A percentile compares a stretch with the other conserved stretches of the same genome.
phyloP scores from a whole-genome alignment of 805 yeast genomes.

The Zygosaccharomyces pseudorouxii region DNA sequence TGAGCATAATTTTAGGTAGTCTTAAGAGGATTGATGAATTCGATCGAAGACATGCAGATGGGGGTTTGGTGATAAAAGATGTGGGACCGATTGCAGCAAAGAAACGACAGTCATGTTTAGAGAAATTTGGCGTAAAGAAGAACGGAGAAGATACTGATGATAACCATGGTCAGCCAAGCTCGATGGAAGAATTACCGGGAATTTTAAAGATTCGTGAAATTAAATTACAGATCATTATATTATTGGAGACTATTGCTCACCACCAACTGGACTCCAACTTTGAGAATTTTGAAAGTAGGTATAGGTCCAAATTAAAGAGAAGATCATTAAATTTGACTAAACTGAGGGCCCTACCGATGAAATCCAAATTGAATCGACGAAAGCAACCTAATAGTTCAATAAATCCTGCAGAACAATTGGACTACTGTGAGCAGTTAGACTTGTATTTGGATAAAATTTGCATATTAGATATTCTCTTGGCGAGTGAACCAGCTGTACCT shows the following conservation, averaged over 20 bases:
- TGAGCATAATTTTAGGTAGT: constrained; percentile 30
- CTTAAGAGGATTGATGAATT: constrained; percentile 38
- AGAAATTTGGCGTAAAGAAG: constrained; percentile 8
- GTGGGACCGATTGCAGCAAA: constrained; percentile 24
- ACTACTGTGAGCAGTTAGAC: constrained; percentile 37
- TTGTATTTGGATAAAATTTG: constrained; percentile 49
- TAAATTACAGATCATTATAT: constrained; percentile 47
- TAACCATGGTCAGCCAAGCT: constrained; percentile 17
- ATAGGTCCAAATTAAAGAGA: constrained; percentile 22
- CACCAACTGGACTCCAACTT: constrained; percentile 36
- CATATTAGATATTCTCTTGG: constrained; percentile 48
- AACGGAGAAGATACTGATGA: constrained; percentile 1
- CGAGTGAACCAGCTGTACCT: constrained; percentile 22
- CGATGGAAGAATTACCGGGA: constrained; percentile 31
- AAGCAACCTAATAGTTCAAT: constrained; percentile 20
- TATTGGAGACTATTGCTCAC: constrained; percentile 42
- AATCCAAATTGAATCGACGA: constrained; percentile 22
- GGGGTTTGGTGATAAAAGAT: constrained; percentile 20
- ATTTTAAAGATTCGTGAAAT: constrained; percentile 52
- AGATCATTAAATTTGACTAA: constrained; percentile 35
- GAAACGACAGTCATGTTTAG: constrained; percentile 19
- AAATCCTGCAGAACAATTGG: constrained; percentile 13
- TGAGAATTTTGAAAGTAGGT: constrained; percentile 31
- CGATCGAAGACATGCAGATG: constrained; percentile 39
- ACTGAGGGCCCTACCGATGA: constrained; percentile 13